phyloP scores from a whole-genome alignment of 345 rosid species.

The Xanthoceras sorbifolium region DNA sequence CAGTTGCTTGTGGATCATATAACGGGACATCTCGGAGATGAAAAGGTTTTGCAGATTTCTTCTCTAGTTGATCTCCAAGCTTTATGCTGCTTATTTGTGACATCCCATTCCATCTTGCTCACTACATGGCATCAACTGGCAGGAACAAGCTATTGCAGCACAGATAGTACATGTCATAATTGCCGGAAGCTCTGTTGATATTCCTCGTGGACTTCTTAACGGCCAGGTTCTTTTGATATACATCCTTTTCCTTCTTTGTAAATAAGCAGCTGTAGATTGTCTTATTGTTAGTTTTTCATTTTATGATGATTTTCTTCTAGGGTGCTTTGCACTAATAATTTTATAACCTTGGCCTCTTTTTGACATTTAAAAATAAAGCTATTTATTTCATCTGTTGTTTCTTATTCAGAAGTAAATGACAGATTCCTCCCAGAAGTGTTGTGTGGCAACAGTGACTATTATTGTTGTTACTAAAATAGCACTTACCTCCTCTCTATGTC shows the following conservation, averaged over 20 bases:
- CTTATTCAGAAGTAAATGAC: background rate
- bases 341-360: background rate
- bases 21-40: slow-evolving; percentile 91
- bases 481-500: background rate
- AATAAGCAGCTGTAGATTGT: background rate
- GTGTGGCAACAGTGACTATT: background rate
- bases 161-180: slow-evolving; percentile 82
- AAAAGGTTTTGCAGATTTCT: slow-evolving; percentile 54
- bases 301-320: background rate
- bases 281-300: background rate
- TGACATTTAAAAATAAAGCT: background rate
- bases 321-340: background rate
- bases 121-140: slow-evolving; percentile 24
- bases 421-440: background rate
- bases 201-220: slow-evolving; percentile 64
- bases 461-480: background rate
- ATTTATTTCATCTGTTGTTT: background rate
- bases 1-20: slow-evolving; percentile 98
- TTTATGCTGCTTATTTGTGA: slow-evolving; percentile 17
- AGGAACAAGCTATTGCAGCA: slow-evolving; percentile 84
- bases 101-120: slow-evolving; percentile 11
- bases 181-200: slow-evolving; percentile 93
- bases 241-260: background rate
- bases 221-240: slow-evolving; percentile 59
- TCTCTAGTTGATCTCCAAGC: slow-evolving; percentile 18